Conservation (phyloP, 2,329 filamentous ascomycete genomes). For the Pleoardoris graminearum region DNA sequence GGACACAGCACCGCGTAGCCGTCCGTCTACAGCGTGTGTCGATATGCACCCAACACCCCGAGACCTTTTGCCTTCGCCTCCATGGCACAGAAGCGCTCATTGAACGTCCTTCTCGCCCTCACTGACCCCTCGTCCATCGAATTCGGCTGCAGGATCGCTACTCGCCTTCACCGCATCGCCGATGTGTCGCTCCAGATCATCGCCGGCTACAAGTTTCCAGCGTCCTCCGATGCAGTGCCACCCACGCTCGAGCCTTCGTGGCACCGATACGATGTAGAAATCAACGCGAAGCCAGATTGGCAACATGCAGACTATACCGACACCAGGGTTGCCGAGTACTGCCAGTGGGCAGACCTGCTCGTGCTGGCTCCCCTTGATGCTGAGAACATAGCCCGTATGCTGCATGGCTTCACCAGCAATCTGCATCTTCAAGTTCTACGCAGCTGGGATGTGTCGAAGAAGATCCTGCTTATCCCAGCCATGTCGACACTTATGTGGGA, state of each 20-base stretch:
- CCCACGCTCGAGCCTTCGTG: slow-evolving; percentile 35
- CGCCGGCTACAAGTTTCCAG: slow-evolving; percentile 32
- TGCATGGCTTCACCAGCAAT: slow-evolving; percentile 80
- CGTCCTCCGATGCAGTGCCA: slow-evolving; percentile 25
- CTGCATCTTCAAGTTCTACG: slow-evolving; percentile 79
- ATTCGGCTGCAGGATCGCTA: slow-evolving; percentile 67
- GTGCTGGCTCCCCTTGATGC: slow-evolving; percentile 84
- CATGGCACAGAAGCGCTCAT: slow-evolving; percentile 29
- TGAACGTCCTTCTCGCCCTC: slow-evolving; percentile 64
- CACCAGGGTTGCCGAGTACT: slow-evolving; percentile 67
- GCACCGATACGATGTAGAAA: slow-evolving; percentile 34
- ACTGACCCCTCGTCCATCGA: slow-evolving; percentile 68
- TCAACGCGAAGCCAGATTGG: slow-evolving; percentile 23
- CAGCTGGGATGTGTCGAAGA: slow-evolving; percentile 85
- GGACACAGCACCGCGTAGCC: no score
- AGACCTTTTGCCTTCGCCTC: slow-evolving; percentile 5
- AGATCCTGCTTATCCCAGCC: slow-evolving; percentile 80
- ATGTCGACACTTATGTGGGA: slow-evolving; percentile 92
- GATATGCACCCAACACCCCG: slow-evolving; percentile 25
- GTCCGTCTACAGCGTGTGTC: slow-evolving; percentile 4
- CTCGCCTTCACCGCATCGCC: slow-evolving; percentile 69
- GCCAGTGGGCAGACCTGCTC: slow-evolving; percentile 85
- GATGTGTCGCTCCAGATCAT: slow-evolving; percentile 56
- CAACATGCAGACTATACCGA: slow-evolving; percentile 40
- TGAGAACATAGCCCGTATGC: slow-evolving; percentile 83